Conservation (phyloP, 2,329 filamentous ascomycete species). For the Pyrenophora graminea region DNA sequence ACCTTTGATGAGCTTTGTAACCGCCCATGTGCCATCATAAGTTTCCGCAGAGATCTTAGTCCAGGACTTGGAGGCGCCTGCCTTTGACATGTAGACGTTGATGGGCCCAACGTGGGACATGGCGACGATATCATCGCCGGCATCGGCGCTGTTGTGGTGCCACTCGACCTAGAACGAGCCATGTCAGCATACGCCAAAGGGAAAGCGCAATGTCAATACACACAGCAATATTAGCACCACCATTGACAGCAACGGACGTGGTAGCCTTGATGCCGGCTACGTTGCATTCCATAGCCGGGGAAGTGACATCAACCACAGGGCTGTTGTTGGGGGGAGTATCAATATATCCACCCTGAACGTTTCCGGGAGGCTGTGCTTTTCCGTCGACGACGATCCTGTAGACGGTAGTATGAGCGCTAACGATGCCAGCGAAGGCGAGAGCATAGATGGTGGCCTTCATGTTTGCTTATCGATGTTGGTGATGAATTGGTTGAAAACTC, state of each 20-base stretch:
- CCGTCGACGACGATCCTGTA: constrained; percentile 50
- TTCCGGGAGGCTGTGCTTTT: constrained; percentile 39
- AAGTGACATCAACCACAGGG: constrained; percentile 43
- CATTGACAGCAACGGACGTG: constrained; percentile 53
- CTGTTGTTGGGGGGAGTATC: constrained; percentile 50
- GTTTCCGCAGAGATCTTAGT: constrained; percentile 51
- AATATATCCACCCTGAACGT: constrained; percentile 52
- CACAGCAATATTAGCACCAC: constrained; percentile 51
- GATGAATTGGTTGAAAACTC: constrained; percentile 7
- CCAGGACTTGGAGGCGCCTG: constrained; percentile 52
- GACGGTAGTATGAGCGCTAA: constrained; percentile 43
- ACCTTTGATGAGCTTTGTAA: constrained; percentile 43
- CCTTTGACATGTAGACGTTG: constrained; percentile 56
- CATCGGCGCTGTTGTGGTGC: constrained; percentile 55
- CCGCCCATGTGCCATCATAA: constrained; percentile 45
- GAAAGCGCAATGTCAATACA: not conserved
- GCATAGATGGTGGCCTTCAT: constrained; percentile 43
- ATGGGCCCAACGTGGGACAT: constrained; percentile 57
- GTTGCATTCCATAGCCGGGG: constrained; percentile 44
- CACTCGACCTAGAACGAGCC: constrained; percentile 47
- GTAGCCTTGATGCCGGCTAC: constrained; percentile 39
- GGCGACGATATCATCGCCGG: constrained; percentile 58
- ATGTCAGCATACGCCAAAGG: constrained; percentile 2
- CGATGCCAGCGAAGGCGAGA: constrained; percentile 37
- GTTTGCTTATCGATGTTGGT: constrained; percentile 10